Evolutionary conservation across 352 stramenopile species (phyloP), one percentile per base, ranked within the genome.

Genomic region (Plasmopara halstedii): DNA sequence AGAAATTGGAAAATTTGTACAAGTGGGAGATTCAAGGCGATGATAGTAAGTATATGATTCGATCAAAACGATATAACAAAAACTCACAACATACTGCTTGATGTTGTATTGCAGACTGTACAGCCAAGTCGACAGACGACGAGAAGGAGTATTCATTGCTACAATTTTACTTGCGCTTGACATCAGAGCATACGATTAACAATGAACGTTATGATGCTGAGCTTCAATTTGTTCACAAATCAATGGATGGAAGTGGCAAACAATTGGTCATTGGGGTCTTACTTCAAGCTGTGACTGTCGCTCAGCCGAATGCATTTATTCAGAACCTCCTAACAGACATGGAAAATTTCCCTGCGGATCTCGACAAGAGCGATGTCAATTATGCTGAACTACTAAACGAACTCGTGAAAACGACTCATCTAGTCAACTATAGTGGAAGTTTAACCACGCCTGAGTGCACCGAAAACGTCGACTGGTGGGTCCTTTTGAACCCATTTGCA

Each of bases 391-490:
- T 79, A 47, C 52, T 85, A 19, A 79, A 67, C 29, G 39, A 42
- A 5, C 50, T 78, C n/a, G 59, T 85, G 7, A 39, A 50, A n/a
- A 66, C 58, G 27, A 83, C 66, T 46, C 66, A 82, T 43, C 26
- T 87, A 17, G 80, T 83, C 59, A 77, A 80, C 57, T 82, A 84
- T 57, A 56, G 49, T n/a, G 72, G 72, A 18, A 80, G 67, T 19
- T 48, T 84, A 14, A 84, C 72, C 13, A 82, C 72, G 19, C 72
- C 72, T 7, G 64, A 64, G 21, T 84, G 72, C 56, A 71, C 48
- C 27, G 72, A 82, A 55, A 64, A 67, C 37, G 72, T 82, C 13
- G 63, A 72, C 55, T 84, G 69, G 67, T 82, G 64, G 72, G 60
- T 84, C 35, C 58, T 82, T 35, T 70, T 72, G 44, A 76, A 73